Conservation (phyloP, 2,329 filamentous ascomycete species). For the Paecilomyces formosus region DNA sequence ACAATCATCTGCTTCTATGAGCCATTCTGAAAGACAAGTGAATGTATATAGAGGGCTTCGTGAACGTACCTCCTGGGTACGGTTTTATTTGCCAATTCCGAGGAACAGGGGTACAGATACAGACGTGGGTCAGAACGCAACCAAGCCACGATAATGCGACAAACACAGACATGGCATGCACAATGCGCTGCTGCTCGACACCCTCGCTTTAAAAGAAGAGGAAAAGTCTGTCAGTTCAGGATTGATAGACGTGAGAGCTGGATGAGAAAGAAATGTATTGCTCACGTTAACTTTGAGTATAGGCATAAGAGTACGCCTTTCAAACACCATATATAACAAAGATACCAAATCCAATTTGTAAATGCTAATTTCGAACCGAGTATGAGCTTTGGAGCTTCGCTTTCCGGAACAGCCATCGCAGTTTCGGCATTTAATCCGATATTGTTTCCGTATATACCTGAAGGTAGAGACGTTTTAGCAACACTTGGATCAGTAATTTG, state of each 20-base stretch:
- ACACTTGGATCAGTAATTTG: background rate
- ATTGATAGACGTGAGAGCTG: background rate
- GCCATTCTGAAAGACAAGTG: background rate
- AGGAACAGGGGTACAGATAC: slow-evolving; percentile 19
- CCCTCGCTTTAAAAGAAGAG: slow-evolving; percentile 10
- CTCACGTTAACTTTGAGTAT: slow-evolving; percentile 22
- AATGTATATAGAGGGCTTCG: background rate
- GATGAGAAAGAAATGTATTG: background rate
- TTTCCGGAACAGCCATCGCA: slow-evolving; percentile 17
- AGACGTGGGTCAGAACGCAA: slow-evolving; percentile 20
- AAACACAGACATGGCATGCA: slow-evolving; percentile 14
- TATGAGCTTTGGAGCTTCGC: slow-evolving; percentile 12
- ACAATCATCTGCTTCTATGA: slow-evolving; percentile 12
- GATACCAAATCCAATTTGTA: slow-evolving; percentile 28
- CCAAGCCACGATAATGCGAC: slow-evolving; percentile 17
- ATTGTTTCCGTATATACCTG: slow-evolving; percentile 17
- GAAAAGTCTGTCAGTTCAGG: background rate
- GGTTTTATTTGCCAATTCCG: slow-evolving; percentile 26
- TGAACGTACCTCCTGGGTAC: slow-evolving; percentile 15
- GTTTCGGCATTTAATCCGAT: slow-evolving; percentile 19
- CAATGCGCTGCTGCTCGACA: slow-evolving; percentile 16
- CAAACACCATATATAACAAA: slow-evolving; percentile 23
- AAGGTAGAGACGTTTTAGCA: background rate
- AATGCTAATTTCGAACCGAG: slow-evolving; percentile 24
- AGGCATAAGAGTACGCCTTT: slow-evolving; percentile 25